Evolutionary conservation across 306 rosid genomes (phyloP), one percentile per base, ranked within the genome.

Genomic region (Corylus americana): DNA sequence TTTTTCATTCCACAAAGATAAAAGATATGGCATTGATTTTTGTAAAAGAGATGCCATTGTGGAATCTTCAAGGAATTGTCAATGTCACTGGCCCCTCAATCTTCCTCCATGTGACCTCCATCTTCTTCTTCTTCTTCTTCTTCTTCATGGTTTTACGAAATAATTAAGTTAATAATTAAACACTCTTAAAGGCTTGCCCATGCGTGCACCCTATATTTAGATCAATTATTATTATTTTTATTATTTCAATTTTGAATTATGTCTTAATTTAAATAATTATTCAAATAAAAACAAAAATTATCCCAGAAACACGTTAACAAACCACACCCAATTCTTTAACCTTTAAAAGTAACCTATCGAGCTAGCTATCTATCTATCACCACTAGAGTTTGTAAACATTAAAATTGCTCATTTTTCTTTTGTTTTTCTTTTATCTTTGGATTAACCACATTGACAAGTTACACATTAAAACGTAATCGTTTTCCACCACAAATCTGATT

Each of bases 11-110:
- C 42, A 31, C 0, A 8, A 64, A 76, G 13, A 37, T 50, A 50
- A n/a, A 79, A 83, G 71, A 10, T 35, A 78, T 1, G 67, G 37
- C 22, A 11, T 79, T 83, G 77, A 47, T 79, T 77, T 80, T 74
- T 57, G n/a, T 11, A 5, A 58, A 44, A 12, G 17, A 71, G 68
- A 66, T 70, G 42, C 75, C 53, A 11, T 49, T 17, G 71, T 8
- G 37, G 50, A 39, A 66, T 39, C 42, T 63, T 44, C 50, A 8
- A 66, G 39, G 50, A 20, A 17, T 67, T 79, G 78, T 73, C 78
- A n/a, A 73, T 42, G 64, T 73, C 78, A 63, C 25, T 16, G 64
- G 53, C 78, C 44, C 66, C 66, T 12, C 47, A 22, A 22, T 37
- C 66, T 42, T 22, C 13, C 12, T 47, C 54, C 25, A 54, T n/a